Evolutionary conservation across 129 eudicot species (phyloP), one percentile per base, ranked within the genome.

Genomic region (Flaveria brownii): DNA sequence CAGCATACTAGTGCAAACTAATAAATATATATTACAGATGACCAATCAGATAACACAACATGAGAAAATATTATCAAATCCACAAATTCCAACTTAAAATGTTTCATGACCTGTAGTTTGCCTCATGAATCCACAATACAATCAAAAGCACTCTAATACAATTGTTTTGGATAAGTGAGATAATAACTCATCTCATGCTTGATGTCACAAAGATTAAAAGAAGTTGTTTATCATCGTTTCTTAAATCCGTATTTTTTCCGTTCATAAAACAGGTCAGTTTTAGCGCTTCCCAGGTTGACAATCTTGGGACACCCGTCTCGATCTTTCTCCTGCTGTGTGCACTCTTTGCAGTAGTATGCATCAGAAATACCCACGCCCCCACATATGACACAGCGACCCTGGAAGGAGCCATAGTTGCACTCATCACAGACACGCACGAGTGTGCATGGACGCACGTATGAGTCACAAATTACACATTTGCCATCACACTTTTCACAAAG

Each of bases 401-500:
- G 86, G 30, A 82, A 85, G 42, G 89, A 85, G 15, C 86, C 88
- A 15, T 85, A 85, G 81, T 85, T 85, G 83, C 88, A 85, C 51
- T 85, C 88, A 47, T 81, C 83, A 17, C 88, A 85, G 3, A 82
- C 84, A 15, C 87, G 87, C 55, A 85, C 86, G 6, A 82, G 86
- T 14, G 85, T 86, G 77, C 87, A 86, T 51, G 89, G 89, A 52
- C 88, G 96, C 50, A 89, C 92, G 18, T 90, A 90, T 6, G 96
- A 90, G 79, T 90, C 92, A 8, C 96, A 87, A 28, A 85, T 73
- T 47, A 90, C 92, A 51, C 90, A 90, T 45, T 90, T 90, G 6
- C 92, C 96, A 49, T 90, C 96, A 55, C 86, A 82, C 70, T 90
- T 90, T 77, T 90, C 92, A 68, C 92, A 90, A 9, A 90, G 85